Evolutionary conservation across 2,329 filamentous ascomycete genomes (phyloP), one percentile per base, ranked within the genome.

Genomic region (Monascus ruber): DNA sequence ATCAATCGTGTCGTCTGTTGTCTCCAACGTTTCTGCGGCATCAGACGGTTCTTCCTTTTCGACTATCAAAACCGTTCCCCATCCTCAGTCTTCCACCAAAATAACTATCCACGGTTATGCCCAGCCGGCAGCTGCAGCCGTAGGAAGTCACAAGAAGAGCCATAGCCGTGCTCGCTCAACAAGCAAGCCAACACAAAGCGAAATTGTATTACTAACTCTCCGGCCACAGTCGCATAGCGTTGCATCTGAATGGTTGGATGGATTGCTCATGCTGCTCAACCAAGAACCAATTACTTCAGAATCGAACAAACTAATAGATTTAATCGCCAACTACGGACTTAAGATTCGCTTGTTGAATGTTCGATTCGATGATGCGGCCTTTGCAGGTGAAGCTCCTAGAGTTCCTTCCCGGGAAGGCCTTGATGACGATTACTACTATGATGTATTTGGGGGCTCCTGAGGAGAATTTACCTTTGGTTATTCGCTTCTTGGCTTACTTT

Each of bases 271-370:
- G 87, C 71, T 98, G 39, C 73, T 98, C 24, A 87, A 93, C 56
- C 91, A 98, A 63, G 79, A 88, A 42, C 91, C 91, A 17, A 95
- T 98, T 57, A 98, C 91, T n/a, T 78, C 87, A 2, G 89, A 96
- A 65, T 96, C 91, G 29, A 89, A 83, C 58, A 93, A 91, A 62
- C 68, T 96, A 45, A 81, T 95, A 39, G 79, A 81, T 40, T 68
- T 95, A 52, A 84, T 96, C 43, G 79, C 80, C 54, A 84, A 93
- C 50, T 96, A 94, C 58, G 88, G 91, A 4, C 68, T 96, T 46
- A 94, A 94, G 69, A 93, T 98, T 45, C 73, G 91, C 32, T 66
- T 98, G 56, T 69, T 98, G 51, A 98, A 96, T 61, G 83, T 98
- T 33, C 72, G 86, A 40, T 83, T 88, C 65, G 86, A 96, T 58